A percentile compares a stretch with the other conserved stretches of the same genome.
Conservation (phyloP, 768 basidiomycete species). For the Hemileccinum rubropunctum region DNA sequence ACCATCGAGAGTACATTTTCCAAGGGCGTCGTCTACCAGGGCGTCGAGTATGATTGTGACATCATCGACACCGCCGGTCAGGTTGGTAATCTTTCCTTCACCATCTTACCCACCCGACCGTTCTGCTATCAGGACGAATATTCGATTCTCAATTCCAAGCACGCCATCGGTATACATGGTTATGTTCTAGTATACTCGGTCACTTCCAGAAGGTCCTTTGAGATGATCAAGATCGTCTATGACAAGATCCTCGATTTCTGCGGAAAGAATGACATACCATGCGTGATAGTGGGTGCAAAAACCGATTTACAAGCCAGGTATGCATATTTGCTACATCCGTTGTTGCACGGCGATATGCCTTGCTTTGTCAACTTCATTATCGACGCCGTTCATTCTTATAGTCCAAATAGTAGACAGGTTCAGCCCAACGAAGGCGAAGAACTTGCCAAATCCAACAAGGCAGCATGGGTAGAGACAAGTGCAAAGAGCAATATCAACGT, state of each 20-base stretch:
- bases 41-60: slow-evolving; percentile 91
- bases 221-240: slow-evolving; percentile 91
- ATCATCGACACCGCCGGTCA: slow-evolving; percentile 98
- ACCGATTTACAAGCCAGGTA: slow-evolving; percentile 76
- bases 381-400: slow-evolving; percentile 29
- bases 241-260: slow-evolving; percentile 92
- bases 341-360: slow-evolving; percentile 6
- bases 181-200: slow-evolving; percentile 97
- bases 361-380: slow-evolving; percentile 11
- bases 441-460: slow-evolving; percentile 67
- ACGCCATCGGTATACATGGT: slow-evolving; percentile 96
- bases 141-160: slow-evolving; percentile 88
- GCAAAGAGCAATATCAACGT: slow-evolving; percentile 87
- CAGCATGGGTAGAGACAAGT: slow-evolving; percentile 86
- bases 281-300: slow-evolving; percentile 94
- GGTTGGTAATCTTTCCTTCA: slow-evolving; percentile 43
- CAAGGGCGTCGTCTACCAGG: slow-evolving; percentile 84
- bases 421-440: slow-evolving; percentile 68
- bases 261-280: slow-evolving; percentile 80
- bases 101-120: slow-evolving; percentile 3
- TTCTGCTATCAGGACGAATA: slow-evolving; percentile 70
- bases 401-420: slow-evolving; percentile 63
- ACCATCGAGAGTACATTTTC: slow-evolving; percentile 89
- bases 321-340: slow-evolving; percentile 39
- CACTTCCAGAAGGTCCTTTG: slow-evolving; percentile 83